phyloP scores from a whole-genome alignment of 768 basidiomycete species.

The Amanita pseudoporphyria region DNA sequence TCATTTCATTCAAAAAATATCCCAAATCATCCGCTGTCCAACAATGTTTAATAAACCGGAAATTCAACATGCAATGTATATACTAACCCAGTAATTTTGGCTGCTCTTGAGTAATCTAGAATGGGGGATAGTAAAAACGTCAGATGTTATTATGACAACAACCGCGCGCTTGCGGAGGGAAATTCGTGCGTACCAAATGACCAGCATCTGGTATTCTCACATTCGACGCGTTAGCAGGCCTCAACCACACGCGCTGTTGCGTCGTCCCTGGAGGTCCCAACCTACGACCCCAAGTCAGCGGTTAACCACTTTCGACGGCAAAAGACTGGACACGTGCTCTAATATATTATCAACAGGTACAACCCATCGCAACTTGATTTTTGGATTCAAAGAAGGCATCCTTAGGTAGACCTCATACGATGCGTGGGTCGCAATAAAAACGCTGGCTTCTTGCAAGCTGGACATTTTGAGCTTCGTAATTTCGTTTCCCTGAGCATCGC shows the following conservation, averaged over 20 bases:
- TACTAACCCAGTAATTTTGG: too few species aligned
- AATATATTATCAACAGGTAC: constrained; percentile 30
- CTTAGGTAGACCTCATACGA: constrained; percentile 31
- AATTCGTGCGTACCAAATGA: constrained; percentile 29
- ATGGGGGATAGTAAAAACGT: too few species aligned
- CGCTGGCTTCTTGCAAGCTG: constrained; percentile 51
- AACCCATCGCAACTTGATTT: constrained; percentile 45
- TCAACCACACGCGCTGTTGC: constrained; percentile 31
- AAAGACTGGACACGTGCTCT: constrained; percentile 19
- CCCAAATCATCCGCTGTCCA: too few species aligned
- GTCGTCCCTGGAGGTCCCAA: constrained; percentile 26
- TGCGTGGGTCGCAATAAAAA: constrained; percentile 43
- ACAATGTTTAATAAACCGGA: too few species aligned
- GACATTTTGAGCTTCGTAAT: constrained; percentile 47
- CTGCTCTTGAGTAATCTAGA: too few species aligned
- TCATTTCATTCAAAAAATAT: too few species aligned
- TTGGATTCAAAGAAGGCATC: constrained; percentile 35
- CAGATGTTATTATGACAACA: too few species aligned
- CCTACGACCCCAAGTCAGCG: constrained; percentile 9
- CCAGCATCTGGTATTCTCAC: constrained; percentile 28
- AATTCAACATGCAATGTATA: too few species aligned
- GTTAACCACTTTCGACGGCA: too few species aligned
- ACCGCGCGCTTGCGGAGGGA: too few species aligned
- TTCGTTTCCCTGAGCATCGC: constrained; percentile 14
- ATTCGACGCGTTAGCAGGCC: constrained; percentile 33